Conservation (phyloP, 2,329 filamentous ascomycete species). For the Epichloe bromicola region DNA sequence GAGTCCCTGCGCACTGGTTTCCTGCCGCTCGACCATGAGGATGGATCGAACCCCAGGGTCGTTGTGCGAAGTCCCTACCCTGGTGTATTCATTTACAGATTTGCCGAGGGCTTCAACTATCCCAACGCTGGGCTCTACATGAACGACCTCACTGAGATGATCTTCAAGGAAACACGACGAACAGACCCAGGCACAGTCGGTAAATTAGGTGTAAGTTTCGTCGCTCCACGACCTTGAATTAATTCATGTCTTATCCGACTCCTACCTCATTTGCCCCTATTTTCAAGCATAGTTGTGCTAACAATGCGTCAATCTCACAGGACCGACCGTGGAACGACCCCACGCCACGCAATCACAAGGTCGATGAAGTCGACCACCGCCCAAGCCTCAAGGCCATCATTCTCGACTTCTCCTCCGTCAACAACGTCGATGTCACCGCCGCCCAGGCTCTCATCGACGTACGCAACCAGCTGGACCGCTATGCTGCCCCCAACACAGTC, state of each 20-base stretch:
- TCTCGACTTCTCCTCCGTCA: constrained; percentile 42
- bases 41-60: constrained; percentile 36
- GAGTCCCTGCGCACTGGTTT: constrained; percentile 27
- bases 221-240: too few species aligned
- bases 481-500: constrained; percentile 31
- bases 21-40: constrained; percentile 34
- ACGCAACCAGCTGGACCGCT: constrained; percentile 38
- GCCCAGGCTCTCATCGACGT: constrained; percentile 41
- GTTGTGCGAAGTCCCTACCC: constrained; percentile 34
- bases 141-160: constrained; percentile 32
- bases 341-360: constrained; percentile 23
- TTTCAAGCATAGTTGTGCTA: constrained; percentile 1
- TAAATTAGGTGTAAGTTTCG: constrained; percentile 30
- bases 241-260: too few species aligned
- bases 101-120: constrained; percentile 44
- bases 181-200: constrained; percentile 30
- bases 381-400: constrained; percentile 43
- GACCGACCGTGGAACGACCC: constrained; percentile 47
- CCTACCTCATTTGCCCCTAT: background rate
- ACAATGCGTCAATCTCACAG: constrained; percentile 8
- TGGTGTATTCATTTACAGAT: constrained; percentile 42
- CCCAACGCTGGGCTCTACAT: constrained; percentile 39
- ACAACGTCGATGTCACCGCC: constrained; percentile 42
- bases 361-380: constrained; percentile 20
- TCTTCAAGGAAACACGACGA: constrained; percentile 32